Evolutionary conservation across 306 rosid genomes (phyloP).

Genomic region (Coriaria nepalensis): DNA sequence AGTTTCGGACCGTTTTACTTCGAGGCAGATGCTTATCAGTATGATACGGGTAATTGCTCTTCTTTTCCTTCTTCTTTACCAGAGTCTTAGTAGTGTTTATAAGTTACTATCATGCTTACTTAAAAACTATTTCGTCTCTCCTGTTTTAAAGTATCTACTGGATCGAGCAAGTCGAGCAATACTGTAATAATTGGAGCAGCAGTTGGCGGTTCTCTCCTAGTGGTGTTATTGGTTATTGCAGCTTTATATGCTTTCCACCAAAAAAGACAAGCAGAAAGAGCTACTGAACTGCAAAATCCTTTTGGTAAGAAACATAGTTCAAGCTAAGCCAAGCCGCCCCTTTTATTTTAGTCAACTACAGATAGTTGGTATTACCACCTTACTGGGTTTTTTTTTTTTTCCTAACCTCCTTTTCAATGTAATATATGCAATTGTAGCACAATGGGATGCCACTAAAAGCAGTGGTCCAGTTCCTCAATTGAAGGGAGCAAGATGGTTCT

Average conservation of each 20-base stretch:
- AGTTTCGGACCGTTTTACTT: slow-evolving; percentile 44
- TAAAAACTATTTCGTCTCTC: slow-evolving; percentile 3
- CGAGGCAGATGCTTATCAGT: slow-evolving; percentile 3
- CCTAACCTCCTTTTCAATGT: too few species aligned
- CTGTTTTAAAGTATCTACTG: slow-evolving; percentile 4
- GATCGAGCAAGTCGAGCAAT: slow-evolving; percentile 19
- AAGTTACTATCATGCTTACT: neutral
- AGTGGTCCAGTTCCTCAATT: slow-evolving; percentile 35
- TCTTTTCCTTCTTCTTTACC: neutral
- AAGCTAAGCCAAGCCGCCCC: too few species aligned
- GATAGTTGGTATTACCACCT: too few species aligned
- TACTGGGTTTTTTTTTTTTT: too few species aligned
- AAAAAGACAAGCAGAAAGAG: slow-evolving; percentile 33
- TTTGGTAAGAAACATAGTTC: slow-evolving; percentile 14
- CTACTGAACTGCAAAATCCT: slow-evolving; percentile 27
- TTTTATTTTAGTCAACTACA: too few species aligned
- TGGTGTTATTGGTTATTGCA: slow-evolving; percentile 32
- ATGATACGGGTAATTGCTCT: slow-evolving; percentile 23
- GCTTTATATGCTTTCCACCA: slow-evolving; percentile 36
- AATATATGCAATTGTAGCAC: slow-evolving; percentile 20
- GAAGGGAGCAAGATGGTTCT: slow-evolving; percentile 57
- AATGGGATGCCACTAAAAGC: slow-evolving; percentile 28
- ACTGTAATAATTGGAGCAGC: slow-evolving; percentile 50
- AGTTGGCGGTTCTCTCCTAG: slow-evolving; percentile 39
- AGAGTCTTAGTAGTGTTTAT: neutral